Evolutionary conservation across 306 rosid species (phyloP).

Genomic region (Ochetophila trinervis): DNA sequence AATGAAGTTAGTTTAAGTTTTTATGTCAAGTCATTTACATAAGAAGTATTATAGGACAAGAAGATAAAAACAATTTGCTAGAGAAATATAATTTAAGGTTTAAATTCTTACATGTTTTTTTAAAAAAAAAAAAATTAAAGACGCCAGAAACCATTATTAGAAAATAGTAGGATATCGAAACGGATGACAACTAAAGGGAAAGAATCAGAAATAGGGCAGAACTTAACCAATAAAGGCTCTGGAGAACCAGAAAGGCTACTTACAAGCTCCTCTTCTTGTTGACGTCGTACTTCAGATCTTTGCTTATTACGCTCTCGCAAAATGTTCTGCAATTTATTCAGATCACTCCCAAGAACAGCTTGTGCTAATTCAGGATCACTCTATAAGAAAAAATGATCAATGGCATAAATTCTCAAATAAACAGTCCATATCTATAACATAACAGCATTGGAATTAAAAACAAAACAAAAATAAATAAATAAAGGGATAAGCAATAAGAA

Average conservation of each 20-base stretch:
- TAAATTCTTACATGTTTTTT: too few species aligned
- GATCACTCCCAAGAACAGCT: conserved; percentile 75
- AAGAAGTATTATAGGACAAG: neutral
- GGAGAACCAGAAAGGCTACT: conserved; percentile 25
- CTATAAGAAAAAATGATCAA: conserved; percentile 38
- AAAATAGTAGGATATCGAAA: neutral
- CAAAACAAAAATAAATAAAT: too few species aligned
- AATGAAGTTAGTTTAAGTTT: neutral
- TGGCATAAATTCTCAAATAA: conserved; percentile 3
- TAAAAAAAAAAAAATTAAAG: neutral
- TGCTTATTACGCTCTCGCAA: conserved; percentile 58
- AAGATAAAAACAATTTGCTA: neutral
- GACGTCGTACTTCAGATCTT: conserved; percentile 52
- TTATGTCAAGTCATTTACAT: neutral
- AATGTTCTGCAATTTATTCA: conserved; percentile 67
- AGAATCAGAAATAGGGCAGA: conserved; percentile 6
- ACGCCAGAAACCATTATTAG: neutral
- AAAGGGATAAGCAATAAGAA: neutral
- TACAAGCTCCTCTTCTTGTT: conserved; percentile 85
- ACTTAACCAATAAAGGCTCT: conserved; percentile 19
- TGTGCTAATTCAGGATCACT: conserved; percentile 90
- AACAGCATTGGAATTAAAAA: neutral
- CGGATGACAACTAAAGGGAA: neutral
- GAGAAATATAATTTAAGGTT: neutral
- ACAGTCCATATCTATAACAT: neutral